Percentiles rank a stretch among this genome's conserved stretches.
Conservation (phyloP, 1,139 yeast genomes). For the Yamadazyma membranifaciens region DNA sequence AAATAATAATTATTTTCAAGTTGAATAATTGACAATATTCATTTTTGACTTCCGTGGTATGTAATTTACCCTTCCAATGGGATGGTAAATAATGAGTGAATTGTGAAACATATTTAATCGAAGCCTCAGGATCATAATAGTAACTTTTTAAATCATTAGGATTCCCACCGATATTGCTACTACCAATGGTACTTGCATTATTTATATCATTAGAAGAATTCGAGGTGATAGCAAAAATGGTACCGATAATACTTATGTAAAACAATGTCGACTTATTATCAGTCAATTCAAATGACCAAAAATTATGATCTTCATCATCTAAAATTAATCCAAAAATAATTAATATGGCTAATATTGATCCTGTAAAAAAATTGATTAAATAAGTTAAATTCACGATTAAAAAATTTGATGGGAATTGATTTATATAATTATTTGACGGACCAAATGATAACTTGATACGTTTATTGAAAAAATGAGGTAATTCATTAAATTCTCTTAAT, state of each 20-base stretch:
- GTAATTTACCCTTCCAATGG: conserved; percentile 81
- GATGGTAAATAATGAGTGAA: conserved; percentile 88
- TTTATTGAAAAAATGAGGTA: conserved; percentile 81
- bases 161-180: conserved; percentile 14
- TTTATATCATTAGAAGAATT: conserved; percentile 22
- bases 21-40: conserved; percentile 82
- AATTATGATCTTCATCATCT: conserved; percentile 79
- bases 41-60: conserved; percentile 75
- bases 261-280: conserved; percentile 79
- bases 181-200: conserved; percentile 24
- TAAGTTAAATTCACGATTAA: conserved; percentile 51
- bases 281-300: conserved; percentile 85
- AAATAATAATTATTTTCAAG: conserved; percentile 65
- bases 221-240: conserved; percentile 69
- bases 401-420: conserved; percentile 89
- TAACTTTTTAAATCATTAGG: conserved; percentile 23
- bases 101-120: conserved; percentile 72
- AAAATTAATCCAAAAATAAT: conserved; percentile 75
- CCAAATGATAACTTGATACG: conserved; percentile 74
- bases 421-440: conserved; percentile 78
- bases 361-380: conserved; percentile 73
- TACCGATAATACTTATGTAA: conserved; percentile 83
- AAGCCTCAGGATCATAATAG: conserved; percentile 87
- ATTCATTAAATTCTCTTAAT: conserved; percentile 87
- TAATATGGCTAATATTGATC: conserved; percentile 85